Evolutionary conservation across 164 flowering plant species (phyloP).

Genomic region (Tinospora cordifolia): DNA sequence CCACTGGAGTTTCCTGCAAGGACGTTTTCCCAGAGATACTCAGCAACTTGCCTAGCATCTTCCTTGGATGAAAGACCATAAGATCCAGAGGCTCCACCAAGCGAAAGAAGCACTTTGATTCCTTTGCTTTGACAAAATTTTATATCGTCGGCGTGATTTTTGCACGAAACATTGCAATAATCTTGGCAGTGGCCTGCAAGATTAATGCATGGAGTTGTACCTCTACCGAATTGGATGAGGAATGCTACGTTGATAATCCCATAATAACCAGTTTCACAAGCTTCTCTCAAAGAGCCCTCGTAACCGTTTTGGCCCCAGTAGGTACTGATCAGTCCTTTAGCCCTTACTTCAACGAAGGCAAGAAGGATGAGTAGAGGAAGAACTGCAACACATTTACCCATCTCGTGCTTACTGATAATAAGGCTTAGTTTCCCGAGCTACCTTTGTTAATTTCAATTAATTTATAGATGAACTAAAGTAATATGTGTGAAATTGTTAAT

Average conservation of each 20-base stretch:
- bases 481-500: no score
- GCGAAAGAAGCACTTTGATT: conserved; percentile 26
- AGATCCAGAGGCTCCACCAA: conserved; percentile 19
- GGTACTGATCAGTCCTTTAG: not conserved
- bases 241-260: conserved; percentile 5
- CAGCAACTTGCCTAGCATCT: conserved; percentile 20
- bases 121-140: conserved; percentile 18
- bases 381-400: no score
- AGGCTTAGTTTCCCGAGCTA: no score
- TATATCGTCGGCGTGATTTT: conserved; percentile 2
- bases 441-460: no score
- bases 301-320: not conserved
- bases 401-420: no score
- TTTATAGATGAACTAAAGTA: no score
- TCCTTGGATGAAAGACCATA: conserved; percentile 14
- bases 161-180: conserved; percentile 12
- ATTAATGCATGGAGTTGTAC: conserved; percentile 17
- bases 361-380: no score
- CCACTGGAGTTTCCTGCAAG: conserved; percentile 15
- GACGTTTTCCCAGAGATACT: conserved; percentile 26
- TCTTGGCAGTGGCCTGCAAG: conserved; percentile 24
- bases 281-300: conserved; percentile 4
- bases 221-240: conserved; percentile 16
- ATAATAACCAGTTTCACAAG: conserved; percentile 3
- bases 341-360: no score